These are phyloP conservation scores for Pyracantha coccinea DNA, from an alignment of 331 rosid species.

Conservation along the genomic window DNA sequence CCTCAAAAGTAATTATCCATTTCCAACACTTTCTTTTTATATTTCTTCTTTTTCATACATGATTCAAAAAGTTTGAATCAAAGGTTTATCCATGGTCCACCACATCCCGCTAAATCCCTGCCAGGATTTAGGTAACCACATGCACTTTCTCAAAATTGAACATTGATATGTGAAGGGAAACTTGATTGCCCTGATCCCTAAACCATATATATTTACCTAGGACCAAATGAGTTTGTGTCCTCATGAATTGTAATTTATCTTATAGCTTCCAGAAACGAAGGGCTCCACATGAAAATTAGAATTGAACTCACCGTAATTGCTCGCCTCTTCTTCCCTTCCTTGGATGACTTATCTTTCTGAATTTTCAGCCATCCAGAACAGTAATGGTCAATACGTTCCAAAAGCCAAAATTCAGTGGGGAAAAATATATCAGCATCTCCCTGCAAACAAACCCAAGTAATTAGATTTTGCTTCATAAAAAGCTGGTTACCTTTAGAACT, in stretches of 20 bases:
- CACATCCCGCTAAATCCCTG: not conserved
- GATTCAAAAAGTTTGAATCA: not conserved
- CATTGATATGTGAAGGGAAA: not conserved
- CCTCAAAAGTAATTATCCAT: not conserved
- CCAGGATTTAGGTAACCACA: not conserved
- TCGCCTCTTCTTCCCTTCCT: constrained; percentile 83
- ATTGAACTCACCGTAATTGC: constrained; percentile 57
- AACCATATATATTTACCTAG: not conserved
- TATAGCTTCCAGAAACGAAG: not conserved
- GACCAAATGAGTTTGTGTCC: not conserved
- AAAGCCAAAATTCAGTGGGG: constrained; percentile 85
- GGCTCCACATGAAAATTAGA: not conserved
- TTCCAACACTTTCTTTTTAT: not conserved
- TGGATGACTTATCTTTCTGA: constrained; percentile 35
- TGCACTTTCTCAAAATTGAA: not conserved
- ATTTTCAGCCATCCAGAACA: constrained; percentile 79
- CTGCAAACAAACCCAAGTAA: constrained; percentile 34
- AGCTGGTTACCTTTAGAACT: not conserved
- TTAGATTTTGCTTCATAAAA: not conserved
- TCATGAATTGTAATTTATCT: not conserved
- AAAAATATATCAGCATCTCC: constrained; percentile 96
- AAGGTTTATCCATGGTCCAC: not conserved
- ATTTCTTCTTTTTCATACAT: not conserved
- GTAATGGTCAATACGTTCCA: constrained; percentile 83
- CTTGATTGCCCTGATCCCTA: not conserved